Percentiles rank a stretch among this genome's conserved stretches.
These are phyloP conservation scores for Bolboschoenus planiculmis DNA, from an alignment of 176 grass and related monocot genomes.

Conservation along the genomic window DNA sequence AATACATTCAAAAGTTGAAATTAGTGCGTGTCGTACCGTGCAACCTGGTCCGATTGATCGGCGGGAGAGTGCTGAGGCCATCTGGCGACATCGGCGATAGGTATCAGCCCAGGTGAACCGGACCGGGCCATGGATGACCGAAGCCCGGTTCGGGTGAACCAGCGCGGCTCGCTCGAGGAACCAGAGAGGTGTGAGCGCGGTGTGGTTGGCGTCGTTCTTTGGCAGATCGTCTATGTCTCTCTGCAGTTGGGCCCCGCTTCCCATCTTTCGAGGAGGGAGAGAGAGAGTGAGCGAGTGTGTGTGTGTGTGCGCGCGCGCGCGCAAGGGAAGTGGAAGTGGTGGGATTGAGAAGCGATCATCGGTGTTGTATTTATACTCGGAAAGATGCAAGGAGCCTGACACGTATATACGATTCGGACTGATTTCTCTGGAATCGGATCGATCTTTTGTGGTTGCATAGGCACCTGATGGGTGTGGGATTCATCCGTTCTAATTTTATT, in stretches of 20 bases:
- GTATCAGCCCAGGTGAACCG: slow-evolving; percentile 81
- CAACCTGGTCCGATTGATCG: slow-evolving; percentile 53
- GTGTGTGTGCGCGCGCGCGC: too few species aligned
- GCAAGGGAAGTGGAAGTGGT: too few species aligned
- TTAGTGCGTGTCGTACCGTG: slow-evolving; percentile 34
- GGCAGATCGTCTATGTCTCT: slow-evolving; percentile 90
- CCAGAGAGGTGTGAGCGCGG: slow-evolving; percentile 84
- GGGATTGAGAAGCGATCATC: neutral
- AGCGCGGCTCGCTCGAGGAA: slow-evolving; percentile 85
- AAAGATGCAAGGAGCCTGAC: neutral
- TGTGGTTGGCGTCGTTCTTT: slow-evolving; percentile 80
- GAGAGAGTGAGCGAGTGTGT: neutral
- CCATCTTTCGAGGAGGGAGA: neutral
- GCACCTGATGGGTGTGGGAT: neutral
- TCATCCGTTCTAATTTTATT: too few species aligned
- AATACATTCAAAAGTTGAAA: neutral
- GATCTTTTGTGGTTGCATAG: neutral
- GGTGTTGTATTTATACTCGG: neutral
- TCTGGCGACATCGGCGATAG: slow-evolving; percentile 77
- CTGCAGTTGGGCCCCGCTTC: slow-evolving; percentile 22
- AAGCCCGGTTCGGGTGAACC: slow-evolving; percentile 56
- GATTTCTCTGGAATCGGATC: neutral
- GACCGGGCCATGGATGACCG: slow-evolving; percentile 60
- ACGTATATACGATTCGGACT: neutral
- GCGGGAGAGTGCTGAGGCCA: slow-evolving; percentile 63